Percentiles rank a stretch among this genome's conserved stretches.
Conservation (phyloP, 441 rosid species). For the Geranium incanum region DNA sequence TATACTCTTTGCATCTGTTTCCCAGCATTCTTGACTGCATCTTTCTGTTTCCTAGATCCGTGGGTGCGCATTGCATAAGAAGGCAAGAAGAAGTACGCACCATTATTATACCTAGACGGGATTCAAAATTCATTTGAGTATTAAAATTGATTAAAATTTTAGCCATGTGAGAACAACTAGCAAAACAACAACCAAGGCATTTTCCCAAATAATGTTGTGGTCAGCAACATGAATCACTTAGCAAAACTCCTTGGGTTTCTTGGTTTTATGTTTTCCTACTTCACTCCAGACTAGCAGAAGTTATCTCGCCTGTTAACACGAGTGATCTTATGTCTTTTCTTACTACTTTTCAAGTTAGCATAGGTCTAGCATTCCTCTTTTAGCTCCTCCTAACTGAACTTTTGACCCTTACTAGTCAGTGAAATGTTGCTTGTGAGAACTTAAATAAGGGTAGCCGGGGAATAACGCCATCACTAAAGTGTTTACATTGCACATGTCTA, state of each 20-base stretch:
- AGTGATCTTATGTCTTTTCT: not conserved
- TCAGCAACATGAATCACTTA: not conserved
- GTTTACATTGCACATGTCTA: not conserved
- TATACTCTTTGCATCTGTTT: constrained; percentile 60
- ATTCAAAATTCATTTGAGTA: not conserved
- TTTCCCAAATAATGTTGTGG: not conserved
- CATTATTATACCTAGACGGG: constrained; percentile 59
- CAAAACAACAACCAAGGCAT: not conserved
- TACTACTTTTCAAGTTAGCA: not conserved
- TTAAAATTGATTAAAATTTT: not conserved
- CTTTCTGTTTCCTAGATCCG: constrained; percentile 85
- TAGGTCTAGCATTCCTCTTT: not conserved
- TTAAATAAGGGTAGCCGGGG: too few species aligned
- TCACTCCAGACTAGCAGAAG: not conserved
- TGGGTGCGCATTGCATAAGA: constrained; percentile 89
- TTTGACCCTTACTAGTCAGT: too few species aligned
- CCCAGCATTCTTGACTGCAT: constrained; percentile 46
- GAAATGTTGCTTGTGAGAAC: too few species aligned
- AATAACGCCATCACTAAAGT: too few species aligned
- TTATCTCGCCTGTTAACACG: not conserved
- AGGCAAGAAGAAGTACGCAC: constrained; percentile 79
- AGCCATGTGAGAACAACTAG: not conserved
- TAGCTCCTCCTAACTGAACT: not conserved
- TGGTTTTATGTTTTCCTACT: not conserved
- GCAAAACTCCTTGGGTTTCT: not conserved